Conservation (phyloP, 1,284 basidiomycete genomes). For the Rhodotorula sp. region DNA sequence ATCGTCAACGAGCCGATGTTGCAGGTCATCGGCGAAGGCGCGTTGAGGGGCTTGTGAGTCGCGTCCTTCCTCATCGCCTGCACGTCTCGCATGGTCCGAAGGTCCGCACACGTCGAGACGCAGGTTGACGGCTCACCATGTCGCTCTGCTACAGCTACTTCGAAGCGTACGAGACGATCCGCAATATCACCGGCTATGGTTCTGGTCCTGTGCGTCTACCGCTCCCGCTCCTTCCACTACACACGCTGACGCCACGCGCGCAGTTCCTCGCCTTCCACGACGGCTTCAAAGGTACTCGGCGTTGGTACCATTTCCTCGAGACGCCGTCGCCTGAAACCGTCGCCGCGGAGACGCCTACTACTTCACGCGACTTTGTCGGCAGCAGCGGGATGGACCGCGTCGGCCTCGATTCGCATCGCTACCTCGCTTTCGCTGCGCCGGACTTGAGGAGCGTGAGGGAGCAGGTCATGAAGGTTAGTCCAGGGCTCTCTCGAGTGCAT, state of each 20-base stretch:
- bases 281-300: conserved; percentile 41
- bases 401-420: conserved; percentile 66
- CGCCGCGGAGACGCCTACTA: background rate
- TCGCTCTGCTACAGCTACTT: conserved; percentile 27
- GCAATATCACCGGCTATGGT: conserved; percentile 61
- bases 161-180: conserved; percentile 47
- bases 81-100: background rate
- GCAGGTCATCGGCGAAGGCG: conserved; percentile 28
- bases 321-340: background rate
- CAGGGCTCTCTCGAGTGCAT: background rate
- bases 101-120: no score
- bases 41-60: conserved; percentile 25
- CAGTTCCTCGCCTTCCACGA: conserved; percentile 40
- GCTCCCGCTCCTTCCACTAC: no score
- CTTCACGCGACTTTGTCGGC: background rate
- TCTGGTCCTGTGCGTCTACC: conserved; percentile 30
- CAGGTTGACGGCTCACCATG: background rate
- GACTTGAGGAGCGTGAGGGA: conserved; percentile 30
- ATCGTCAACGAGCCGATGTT: conserved; percentile 42
- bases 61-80: background rate
- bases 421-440: conserved; percentile 41
- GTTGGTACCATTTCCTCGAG: conserved; percentile 42
- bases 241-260: background rate
- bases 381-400: conserved; percentile 64
- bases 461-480: conserved; percentile 31